Conservation (phyloP, 2,329 filamentous ascomycete genomes). For the Paecilomyces variotii region DNA sequence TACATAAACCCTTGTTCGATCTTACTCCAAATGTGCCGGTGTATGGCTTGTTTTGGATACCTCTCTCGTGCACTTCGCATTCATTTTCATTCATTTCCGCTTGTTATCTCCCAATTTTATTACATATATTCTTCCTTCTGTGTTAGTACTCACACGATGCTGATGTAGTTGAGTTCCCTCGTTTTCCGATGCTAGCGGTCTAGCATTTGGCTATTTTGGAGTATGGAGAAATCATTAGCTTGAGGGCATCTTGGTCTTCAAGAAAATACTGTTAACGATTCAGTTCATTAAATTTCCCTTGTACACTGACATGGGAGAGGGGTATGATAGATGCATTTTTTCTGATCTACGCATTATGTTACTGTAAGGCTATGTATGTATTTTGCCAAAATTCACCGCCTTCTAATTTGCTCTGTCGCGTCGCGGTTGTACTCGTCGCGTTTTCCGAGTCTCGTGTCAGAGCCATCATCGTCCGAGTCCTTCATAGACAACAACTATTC, state of each 20-base stretch:
- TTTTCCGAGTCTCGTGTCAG: not conserved
- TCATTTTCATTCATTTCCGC: not conserved
- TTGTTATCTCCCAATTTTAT: no score
- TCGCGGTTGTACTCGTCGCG: not conserved
- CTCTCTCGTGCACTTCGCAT: not conserved
- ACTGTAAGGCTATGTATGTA: no score
- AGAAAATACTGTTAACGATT: no score
- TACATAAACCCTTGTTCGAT: not conserved
- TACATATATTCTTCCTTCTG: not conserved
- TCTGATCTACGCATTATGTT: not conserved
- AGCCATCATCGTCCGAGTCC: not conserved
- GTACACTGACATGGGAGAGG: no score
- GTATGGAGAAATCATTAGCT: not conserved
- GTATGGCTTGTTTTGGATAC: not conserved
- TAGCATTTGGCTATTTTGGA: not conserved
- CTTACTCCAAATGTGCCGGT: not conserved
- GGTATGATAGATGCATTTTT: not conserved
- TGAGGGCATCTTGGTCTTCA: not conserved
- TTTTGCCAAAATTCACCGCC: not conserved
- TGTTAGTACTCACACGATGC: not conserved
- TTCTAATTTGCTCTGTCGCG: not conserved
- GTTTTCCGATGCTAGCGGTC: not conserved
- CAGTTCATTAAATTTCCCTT: no score
- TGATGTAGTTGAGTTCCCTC: not conserved
- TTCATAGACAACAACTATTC: not conserved